Base-by-base conservation (phyloP, 192 early-diverging fungal genomes). In the Rhizoclosmatium sp. region DNA sequence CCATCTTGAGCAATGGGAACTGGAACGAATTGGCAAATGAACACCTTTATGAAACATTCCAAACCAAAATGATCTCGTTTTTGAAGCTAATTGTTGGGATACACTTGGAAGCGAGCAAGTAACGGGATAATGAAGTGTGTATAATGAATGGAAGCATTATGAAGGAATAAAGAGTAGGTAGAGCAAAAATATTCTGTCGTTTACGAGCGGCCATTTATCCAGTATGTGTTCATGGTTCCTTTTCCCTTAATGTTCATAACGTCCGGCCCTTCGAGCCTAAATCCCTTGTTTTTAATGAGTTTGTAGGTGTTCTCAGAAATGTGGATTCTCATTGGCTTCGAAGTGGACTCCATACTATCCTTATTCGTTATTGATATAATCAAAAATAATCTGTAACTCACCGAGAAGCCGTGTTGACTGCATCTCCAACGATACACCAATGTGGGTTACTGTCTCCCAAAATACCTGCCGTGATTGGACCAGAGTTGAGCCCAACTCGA, bases 361-460 rank as follows among this genome's bases (percentile, higher is more conserved):
- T 7, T 62, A 19, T 62, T 23, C 9, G 23, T 21, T 21, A 31
- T 40, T 21, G 23, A 7, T 7, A 62, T 31, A 0, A 23, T 0
- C 0, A 0, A 62, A 62, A 62, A 62, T 21, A 19, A 7, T 7
- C 14, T 9, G 14, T 19, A 19, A 75, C 56, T 45, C 9, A 75
- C 72, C 82, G 83, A 45, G 83, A 85, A 7, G 85, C 85, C 46
- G 80, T 84, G 58, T 81, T 86, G 39, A 82, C 83, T 23, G 85
- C 85, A 65, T 87, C 85, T 23, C 85, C 85, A 42, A 86, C 80
- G 47, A 86, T 58, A 58, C 83, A 84, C 67, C 78, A 86, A 61
- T 82, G 81, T 23, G 85, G 85, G 76, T 82, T 86, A 19, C 64
- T 71, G n/a, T 82, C 81, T 21, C 85, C 85, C 51, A 86, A 61